Base-by-base conservation (phyloP, 768 basidiomycete genomes). In the Lactarius pseudohatsudake region DNA sequence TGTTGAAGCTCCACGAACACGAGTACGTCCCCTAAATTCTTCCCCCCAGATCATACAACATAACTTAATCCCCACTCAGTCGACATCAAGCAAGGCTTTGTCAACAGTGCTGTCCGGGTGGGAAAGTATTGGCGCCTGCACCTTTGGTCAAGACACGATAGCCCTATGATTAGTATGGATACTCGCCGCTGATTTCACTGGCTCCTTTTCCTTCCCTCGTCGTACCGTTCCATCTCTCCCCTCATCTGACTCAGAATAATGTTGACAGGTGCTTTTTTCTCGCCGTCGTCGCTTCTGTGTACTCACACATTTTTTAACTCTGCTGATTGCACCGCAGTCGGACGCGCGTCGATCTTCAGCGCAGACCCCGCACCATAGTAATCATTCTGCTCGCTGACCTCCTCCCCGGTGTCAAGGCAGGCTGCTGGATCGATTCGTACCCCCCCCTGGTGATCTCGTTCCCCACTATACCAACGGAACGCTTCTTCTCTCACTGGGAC, bases 351-450 rank as follows among this genome's bases (percentile, higher is more conserved):
- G 32, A 28, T 20, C 28, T 28, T 22, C 20, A 66, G 38, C 55
- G 7, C 34, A 40, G 20, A 22, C n/a, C 26, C 26, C 57, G 26
- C 16, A 47, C 57, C 22, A 6, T 60, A 55, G n/a, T 41, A 13
- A 22, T 10, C 45, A 40, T 30, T 22, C 15, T 64, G 3, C 54
- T 64, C 0, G 22, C 32, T 15, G 26, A 50, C 3, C 16, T 59
- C n/a, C 41, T 64, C 20, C 66, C 66, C 4, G n/a, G 32, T 38
- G 66, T 50, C 9, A 45, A 13, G 36, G 66, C 62, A 3, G 18
- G 36, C n/a, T 67, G 66, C n/a, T 64, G 34, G 41, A 18, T 63
- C n/a, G 58, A 63, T 22, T 0, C 0, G 66, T 67, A 60, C n/a
- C 62, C 59, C 7, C 7, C 4, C 18, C 36, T 11, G n/a, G 7